phyloP scores from a whole-genome alignment of 495 filamentous ascomycete species.

The Lasiosphaeriaceae sp. region DNA sequence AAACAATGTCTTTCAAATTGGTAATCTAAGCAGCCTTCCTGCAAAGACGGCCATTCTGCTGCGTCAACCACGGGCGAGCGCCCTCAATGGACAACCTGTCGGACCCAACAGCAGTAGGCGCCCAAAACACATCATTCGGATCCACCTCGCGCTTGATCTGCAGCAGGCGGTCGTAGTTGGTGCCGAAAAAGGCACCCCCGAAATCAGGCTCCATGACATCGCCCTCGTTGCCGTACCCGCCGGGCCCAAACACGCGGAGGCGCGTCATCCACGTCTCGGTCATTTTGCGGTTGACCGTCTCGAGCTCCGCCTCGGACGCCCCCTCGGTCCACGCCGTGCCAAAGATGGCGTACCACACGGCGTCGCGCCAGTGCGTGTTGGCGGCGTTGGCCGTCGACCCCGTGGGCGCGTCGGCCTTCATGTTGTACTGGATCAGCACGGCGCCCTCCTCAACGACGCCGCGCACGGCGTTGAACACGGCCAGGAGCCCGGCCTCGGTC shows the following conservation, averaged over 20 bases:
- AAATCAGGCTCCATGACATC: slow-evolving; percentile 62
- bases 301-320: slow-evolving; percentile 32
- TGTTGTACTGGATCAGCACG: slow-evolving; percentile 47
- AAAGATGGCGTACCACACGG: slow-evolving; percentile 44
- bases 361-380: slow-evolving; percentile 49
- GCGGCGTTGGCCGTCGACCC: slow-evolving; percentile 39
- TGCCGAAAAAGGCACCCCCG: slow-evolving; percentile 58
- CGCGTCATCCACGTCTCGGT: slow-evolving; percentile 47
- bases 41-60: slow-evolving; percentile 24
- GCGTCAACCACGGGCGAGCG: slow-evolving; percentile 14
- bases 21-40: slow-evolving; percentile 1
- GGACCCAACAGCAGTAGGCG: slow-evolving; percentile 50
- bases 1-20: too few species aligned
- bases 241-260: slow-evolving; percentile 39
- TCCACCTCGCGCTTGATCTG: slow-evolving; percentile 50
- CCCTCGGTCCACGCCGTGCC: slow-evolving; percentile 27
- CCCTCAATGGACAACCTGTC: slow-evolving; percentile 35
- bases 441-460: slow-evolving; percentile 41
- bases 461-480: slow-evolving; percentile 43
- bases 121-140: slow-evolving; percentile 53
- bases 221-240: slow-evolving; percentile 46
- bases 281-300: slow-evolving; percentile 40
- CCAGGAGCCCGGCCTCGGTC: slow-evolving; percentile 29
- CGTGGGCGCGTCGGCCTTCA: slow-evolving; percentile 37
- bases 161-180: slow-evolving; percentile 41